Evolutionary conservation across 2,329 filamentous ascomycete genomes (phyloP).

Genomic region (Sporothrix brunneoviolacea): DNA sequence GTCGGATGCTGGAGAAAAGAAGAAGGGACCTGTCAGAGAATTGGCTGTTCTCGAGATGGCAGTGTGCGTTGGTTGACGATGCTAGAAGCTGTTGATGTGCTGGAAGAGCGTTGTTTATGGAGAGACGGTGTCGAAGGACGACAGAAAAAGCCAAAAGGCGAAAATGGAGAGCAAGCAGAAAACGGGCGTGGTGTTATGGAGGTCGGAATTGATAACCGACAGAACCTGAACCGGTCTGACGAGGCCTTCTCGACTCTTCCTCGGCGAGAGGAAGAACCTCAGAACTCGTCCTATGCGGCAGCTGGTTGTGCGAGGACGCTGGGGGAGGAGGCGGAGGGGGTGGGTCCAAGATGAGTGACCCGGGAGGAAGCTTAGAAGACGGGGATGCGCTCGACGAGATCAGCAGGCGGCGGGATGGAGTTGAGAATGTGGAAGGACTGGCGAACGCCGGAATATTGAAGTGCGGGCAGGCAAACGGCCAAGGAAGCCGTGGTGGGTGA

Average conservation of each 20-base stretch:
- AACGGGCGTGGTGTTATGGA: constrained; percentile 70
- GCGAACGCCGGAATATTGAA: constrained; percentile 64
- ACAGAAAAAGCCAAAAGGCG: too few species aligned
- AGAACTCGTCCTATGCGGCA: constrained; percentile 99
- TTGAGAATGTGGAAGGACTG: constrained; percentile 62
- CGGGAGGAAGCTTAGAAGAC: constrained; percentile 37
- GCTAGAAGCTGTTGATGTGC: too few species aligned
- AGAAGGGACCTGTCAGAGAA: too few species aligned
- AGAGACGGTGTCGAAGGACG: too few species aligned
- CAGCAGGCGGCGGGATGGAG: constrained; percentile 53
- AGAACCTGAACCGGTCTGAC: constrained; percentile 84
- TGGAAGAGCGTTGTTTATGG: too few species aligned
- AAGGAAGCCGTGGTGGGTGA: constrained; percentile 52
- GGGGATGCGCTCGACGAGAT: constrained; percentile 36
- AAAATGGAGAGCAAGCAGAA: too few species aligned
- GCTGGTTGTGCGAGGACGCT: constrained; percentile 66
- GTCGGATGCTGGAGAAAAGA: not conserved
- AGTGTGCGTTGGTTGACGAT: too few species aligned
- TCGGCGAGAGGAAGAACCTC: constrained; percentile 98
- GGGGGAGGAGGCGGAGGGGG: constrained; percentile 41
- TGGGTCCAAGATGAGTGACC: constrained; percentile 44
- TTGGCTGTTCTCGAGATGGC: too few species aligned
- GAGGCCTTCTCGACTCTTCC: constrained; percentile 99
- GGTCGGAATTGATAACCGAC: constrained; percentile 92
- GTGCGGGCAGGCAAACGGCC: constrained; percentile 57